Percentiles rank a stretch among this genome's conserved stretches.
Evolutionary conservation across 768 basidiomycete genomes (phyloP).

Genomic region (Artomyces pyxidatus): DNA sequence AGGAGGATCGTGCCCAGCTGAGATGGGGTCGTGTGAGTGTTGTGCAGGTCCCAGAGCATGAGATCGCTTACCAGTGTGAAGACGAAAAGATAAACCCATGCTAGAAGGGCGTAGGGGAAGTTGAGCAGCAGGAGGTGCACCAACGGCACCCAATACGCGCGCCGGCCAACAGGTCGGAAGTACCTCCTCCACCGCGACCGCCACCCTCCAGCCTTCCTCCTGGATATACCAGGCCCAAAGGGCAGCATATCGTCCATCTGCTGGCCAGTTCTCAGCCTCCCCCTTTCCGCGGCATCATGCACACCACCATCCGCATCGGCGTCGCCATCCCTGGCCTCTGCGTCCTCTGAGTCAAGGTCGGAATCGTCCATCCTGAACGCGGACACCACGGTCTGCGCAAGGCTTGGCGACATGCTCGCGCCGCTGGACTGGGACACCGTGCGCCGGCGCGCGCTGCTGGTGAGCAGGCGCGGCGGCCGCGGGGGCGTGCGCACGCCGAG

Average conservation of each 20-base stretch:
- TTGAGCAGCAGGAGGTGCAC: constrained; percentile 69
- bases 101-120: constrained; percentile 69
- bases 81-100: constrained; percentile 75
- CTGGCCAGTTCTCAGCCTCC: constrained; percentile 1
- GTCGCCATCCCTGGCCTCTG: constrained; percentile 19
- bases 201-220: constrained; percentile 6
- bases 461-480: constrained; percentile 13
- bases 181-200: constrained; percentile 42
- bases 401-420: constrained; percentile 48
- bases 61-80: constrained; percentile 63
- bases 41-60: not conserved
- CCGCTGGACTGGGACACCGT: constrained; percentile 52
- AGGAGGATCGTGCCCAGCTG: constrained; percentile 75
- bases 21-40: not conserved
- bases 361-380: constrained; percentile 51
- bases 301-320: constrained; percentile 7
- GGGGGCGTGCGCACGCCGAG: constrained; percentile 22
- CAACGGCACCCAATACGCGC: constrained; percentile 55
- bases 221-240: constrained; percentile 6
- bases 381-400: constrained; percentile 62
- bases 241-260: constrained; percentile 2
- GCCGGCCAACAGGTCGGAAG: constrained; percentile 50
- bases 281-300: not conserved
- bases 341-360: constrained; percentile 31
- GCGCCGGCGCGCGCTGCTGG: constrained; percentile 32